These are phyloP conservation scores for Pseudocercospora cruenta DNA, from an alignment of 2,329 filamentous ascomycete genomes.

Conservation along the genomic window DNA sequence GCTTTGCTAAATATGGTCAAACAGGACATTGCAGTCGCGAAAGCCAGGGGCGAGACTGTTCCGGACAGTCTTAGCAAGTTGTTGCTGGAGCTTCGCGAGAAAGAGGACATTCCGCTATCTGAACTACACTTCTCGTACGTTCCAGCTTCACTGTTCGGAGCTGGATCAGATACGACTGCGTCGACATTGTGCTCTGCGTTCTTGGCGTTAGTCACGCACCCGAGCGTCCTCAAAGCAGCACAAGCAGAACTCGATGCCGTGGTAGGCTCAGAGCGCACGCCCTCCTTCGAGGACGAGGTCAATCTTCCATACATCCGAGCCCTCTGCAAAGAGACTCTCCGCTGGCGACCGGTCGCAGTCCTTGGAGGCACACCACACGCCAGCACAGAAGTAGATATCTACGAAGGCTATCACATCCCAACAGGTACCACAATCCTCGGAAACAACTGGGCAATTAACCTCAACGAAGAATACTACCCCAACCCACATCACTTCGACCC, in stretches of 20 bases:
- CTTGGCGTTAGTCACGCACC: conserved; percentile 52
- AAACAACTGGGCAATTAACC: conserved; percentile 51
- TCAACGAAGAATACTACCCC: conserved; percentile 25
- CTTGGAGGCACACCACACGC: conserved; percentile 44
- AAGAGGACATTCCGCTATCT: conserved; percentile 45
- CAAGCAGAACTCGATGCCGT: conserved; percentile 35
- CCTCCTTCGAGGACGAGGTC: conserved; percentile 33
- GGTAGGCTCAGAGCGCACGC: conserved; percentile 31
- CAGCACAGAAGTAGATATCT: conserved; percentile 26
- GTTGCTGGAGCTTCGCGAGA: conserved; percentile 47
- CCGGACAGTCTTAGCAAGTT: conserved; percentile 51
- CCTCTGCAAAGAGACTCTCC: conserved; percentile 38
- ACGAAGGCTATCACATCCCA: conserved; percentile 20
- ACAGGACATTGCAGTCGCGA: conserved; percentile 39
- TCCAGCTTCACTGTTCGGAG: conserved; percentile 51
- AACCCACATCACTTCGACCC: conserved; percentile 45
- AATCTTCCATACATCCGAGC: conserved; percentile 33
- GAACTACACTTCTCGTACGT: conserved; percentile 50
- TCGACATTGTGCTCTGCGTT: conserved; percentile 55
- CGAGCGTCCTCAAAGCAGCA: conserved; percentile 44
- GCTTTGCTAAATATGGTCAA: conserved; percentile 47
- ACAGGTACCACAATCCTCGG: conserved; percentile 51
- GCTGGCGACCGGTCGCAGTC: conserved; percentile 36
- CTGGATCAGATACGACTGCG: conserved; percentile 56
- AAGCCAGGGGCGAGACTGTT: conserved; percentile 39